Evolutionary conservation across 1,284 basidiomycete species (phyloP).

Genomic region (Leccinum laetum): DNA sequence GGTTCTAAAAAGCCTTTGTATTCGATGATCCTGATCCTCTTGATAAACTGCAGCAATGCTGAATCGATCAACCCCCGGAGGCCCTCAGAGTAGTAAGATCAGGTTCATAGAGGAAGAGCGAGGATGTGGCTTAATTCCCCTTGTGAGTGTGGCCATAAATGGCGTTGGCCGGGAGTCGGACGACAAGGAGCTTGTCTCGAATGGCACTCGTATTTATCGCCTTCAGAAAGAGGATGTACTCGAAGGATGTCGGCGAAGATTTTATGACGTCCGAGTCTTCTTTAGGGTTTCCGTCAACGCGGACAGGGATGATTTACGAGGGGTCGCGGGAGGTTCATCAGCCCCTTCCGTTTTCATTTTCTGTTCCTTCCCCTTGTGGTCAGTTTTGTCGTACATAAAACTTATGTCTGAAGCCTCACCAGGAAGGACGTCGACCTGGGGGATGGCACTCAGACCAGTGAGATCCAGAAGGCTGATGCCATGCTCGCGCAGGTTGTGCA

Average conservation of each 20-base stretch:
- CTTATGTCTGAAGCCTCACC: no score
- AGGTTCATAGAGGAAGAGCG: conserved; percentile 55
- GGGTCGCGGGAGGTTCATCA: conserved; percentile 37
- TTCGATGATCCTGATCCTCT: conserved; percentile 74
- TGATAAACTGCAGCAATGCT: conserved; percentile 83
- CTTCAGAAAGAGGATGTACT: conserved; percentile 73
- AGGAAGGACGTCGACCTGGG: no score
- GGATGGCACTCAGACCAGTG: no score
- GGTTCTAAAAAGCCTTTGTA: conserved; percentile 85
- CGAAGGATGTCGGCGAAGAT: conserved; percentile 76
- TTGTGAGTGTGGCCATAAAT: conserved; percentile 84
- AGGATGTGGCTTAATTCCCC: conserved; percentile 68
- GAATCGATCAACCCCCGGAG: conserved; percentile 95
- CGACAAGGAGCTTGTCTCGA: conserved; percentile 51
- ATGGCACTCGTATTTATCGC: conserved; percentile 78
- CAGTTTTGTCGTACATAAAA: no score
- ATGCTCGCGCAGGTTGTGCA: no score
- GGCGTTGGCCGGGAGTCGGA: conserved; percentile 86
- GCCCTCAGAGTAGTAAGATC: no score
- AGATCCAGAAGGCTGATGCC: no score
- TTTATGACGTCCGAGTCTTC: conserved; percentile 59
- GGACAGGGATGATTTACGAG: conserved; percentile 44
- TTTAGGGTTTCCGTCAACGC: conserved; percentile 63
- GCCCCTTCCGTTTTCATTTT: no score
- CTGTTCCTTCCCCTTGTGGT: no score